Conservation (phyloP, 73 alveolate genomes). For the Effrenium voratum region DNA sequence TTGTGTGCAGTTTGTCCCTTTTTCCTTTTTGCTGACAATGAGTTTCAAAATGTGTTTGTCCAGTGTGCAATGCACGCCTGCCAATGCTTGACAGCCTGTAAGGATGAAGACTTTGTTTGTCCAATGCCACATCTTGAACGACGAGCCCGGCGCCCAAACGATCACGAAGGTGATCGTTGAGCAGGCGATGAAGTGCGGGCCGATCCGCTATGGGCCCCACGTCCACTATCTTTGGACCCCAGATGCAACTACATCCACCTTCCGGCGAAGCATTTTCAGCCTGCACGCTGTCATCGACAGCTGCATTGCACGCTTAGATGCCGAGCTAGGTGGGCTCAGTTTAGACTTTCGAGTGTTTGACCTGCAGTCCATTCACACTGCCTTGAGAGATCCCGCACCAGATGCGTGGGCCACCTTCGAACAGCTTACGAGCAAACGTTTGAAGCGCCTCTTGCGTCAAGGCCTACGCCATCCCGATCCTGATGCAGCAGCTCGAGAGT, state of each 20-base stretch:
- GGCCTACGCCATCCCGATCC: neutral
- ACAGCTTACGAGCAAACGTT: neutral
- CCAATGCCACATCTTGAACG: neutral
- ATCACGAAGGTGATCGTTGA: neutral
- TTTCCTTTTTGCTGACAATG: neutral
- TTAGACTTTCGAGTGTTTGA: neutral
- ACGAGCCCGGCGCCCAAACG: neutral
- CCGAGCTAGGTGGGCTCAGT: neutral
- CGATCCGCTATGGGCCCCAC: neutral
- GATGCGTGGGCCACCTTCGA: neutral
- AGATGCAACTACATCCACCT: neutral
- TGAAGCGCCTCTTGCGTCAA: neutral
- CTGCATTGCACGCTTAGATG: neutral
- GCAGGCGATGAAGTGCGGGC: neutral
- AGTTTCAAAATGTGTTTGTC: neutral
- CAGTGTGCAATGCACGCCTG: neutral
- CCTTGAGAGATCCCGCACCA: neutral
- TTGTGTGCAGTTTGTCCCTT: neutral
- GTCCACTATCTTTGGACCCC: constrained; percentile 2
- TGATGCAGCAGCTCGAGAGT: neutral
- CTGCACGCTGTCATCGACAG: neutral
- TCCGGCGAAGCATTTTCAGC: neutral
- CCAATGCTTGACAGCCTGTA: neutral
- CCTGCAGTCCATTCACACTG: neutral
- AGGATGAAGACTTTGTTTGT: neutral